Percentiles rank a stretch among this genome's conserved stretches.
phyloP scores from a whole-genome alignment of 805 yeast genomes.

The Barnettozyma sucrosica region DNA sequence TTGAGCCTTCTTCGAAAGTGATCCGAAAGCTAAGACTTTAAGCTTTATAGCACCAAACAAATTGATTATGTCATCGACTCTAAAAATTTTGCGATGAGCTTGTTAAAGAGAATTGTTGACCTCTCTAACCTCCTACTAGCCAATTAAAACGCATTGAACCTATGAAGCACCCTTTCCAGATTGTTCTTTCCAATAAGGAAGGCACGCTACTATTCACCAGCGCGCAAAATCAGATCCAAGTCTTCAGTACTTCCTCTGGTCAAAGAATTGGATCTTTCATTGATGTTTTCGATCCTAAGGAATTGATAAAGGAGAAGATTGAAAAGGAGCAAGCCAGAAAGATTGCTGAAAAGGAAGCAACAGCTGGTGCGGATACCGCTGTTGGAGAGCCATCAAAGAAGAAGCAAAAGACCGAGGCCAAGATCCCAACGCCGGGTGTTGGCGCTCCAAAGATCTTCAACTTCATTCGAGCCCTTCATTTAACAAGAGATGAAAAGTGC shows the following conservation, averaged over 20 bases:
- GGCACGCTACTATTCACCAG: constrained; percentile 50
- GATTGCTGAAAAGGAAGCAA: constrained; percentile 17
- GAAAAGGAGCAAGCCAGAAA: constrained; percentile 33
- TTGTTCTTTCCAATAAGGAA: constrained; percentile 37
- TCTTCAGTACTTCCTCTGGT: constrained; percentile 37
- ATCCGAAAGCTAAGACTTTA: too few relatives aligned
- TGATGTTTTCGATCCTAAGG: constrained; percentile 49
- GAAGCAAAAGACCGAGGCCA: constrained; percentile 36
- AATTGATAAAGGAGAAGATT: constrained; percentile 42
- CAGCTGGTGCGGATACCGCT: constrained; percentile 3
- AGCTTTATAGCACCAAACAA: too few relatives aligned
- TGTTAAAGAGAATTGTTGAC: not conserved
- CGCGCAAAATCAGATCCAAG: constrained; percentile 54
- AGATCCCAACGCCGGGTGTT: constrained; percentile 56
- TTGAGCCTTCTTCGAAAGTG: not conserved
- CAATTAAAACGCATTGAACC: not conserved
- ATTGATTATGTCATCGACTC: not conserved
- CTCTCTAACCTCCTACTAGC: not conserved
- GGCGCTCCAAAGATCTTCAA: constrained; percentile 66
- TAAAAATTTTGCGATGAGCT: not conserved
- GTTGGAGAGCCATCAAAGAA: constrained; percentile 24
- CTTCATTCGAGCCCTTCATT: constrained; percentile 56
- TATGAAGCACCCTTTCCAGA: constrained; percentile 72
- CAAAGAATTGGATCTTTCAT: constrained; percentile 52
- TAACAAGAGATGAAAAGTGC: constrained; percentile 47